Conservation (phyloP, 306 rosid genomes). For the Castanospermum australe region DNA sequence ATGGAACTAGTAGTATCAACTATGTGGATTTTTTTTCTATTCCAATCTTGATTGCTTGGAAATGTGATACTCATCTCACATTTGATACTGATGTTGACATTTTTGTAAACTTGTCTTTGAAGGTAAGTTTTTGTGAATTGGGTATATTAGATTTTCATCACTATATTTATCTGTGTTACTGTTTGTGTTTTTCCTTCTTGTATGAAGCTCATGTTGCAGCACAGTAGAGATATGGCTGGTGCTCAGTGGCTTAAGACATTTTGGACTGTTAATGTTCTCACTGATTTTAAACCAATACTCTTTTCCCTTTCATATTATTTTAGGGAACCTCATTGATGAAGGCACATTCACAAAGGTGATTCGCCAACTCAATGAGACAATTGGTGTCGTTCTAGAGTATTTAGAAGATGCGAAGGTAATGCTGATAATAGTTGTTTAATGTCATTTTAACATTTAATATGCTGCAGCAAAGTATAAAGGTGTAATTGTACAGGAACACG, state of each 20-base stretch:
- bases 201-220: not conserved
- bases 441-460: slow-evolving; percentile 18
- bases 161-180: not conserved
- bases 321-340: slow-evolving; percentile 63
- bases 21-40: not conserved
- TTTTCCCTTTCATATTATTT: slow-evolving; percentile 16
- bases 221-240: not conserved
- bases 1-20: not conserved
- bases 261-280: not conserved
- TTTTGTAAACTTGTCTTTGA: not conserved
- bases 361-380: slow-evolving; percentile 79
- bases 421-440: slow-evolving; percentile 20
- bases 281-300: not conserved
- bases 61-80: slow-evolving; percentile 20
- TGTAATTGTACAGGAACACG: slow-evolving; percentile 65
- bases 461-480: slow-evolving; percentile 19
- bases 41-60: slow-evolving; percentile 19
- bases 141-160: slow-evolving; percentile 1
- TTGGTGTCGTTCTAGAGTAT: slow-evolving; percentile 72
- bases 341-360: slow-evolving; percentile 55
- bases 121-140: not conserved
- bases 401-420: slow-evolving; percentile 89
- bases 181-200: not conserved
- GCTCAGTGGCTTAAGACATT: not conserved
- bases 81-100: not conserved